phyloP scores from a whole-genome alignment of 257 asterid species.

The Asclepias syriaca region DNA sequence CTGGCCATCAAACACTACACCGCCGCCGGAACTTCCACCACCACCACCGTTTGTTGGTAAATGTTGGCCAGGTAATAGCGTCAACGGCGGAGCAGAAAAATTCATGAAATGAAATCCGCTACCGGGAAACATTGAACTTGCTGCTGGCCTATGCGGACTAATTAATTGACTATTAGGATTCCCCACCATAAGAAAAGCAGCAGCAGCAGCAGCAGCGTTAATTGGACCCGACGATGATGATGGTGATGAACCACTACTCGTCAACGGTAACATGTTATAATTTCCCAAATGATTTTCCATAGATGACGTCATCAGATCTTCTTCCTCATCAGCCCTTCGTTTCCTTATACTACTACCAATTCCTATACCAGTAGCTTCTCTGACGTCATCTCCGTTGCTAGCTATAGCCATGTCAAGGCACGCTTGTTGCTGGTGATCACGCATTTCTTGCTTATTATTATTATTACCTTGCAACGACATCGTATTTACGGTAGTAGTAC shows the following conservation, averaged over 20 bases:
- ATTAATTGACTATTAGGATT: constrained; percentile 27
- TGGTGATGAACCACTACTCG: constrained; percentile 5
- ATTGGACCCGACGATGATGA: constrained; percentile 16
- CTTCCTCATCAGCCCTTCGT: constrained; percentile 26
- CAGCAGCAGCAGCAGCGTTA: constrained; percentile 27
- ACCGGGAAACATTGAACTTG: not conserved
- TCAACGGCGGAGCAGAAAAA: constrained; percentile 34
- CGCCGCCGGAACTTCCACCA: constrained; percentile 24
- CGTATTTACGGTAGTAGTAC: constrained; percentile 7
- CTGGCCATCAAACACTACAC: constrained; percentile 46
- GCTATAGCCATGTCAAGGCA: constrained; percentile 9
- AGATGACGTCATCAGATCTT: constrained; percentile 18
- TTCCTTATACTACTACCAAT: constrained; percentile 15
- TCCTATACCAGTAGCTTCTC: not conserved
- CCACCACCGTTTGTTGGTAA: constrained; percentile 1
- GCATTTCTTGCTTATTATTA: constrained; percentile 40
- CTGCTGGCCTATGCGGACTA: not conserved
- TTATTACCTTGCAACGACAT: constrained; percentile 36
- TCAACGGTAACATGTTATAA: constrained; percentile 26
- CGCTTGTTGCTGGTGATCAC: constrained; percentile 11
- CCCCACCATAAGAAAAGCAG: constrained; percentile 27
- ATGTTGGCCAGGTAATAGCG: constrained; percentile 36
- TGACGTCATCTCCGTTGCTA: not conserved
- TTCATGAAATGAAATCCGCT: constrained; percentile 52
- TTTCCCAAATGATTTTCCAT: constrained; percentile 22